Percentiles rank a stretch among this genome's conserved stretches.
phyloP scores from a whole-genome alignment of 805 yeast genomes.

The Lachancea dasiensis region DNA sequence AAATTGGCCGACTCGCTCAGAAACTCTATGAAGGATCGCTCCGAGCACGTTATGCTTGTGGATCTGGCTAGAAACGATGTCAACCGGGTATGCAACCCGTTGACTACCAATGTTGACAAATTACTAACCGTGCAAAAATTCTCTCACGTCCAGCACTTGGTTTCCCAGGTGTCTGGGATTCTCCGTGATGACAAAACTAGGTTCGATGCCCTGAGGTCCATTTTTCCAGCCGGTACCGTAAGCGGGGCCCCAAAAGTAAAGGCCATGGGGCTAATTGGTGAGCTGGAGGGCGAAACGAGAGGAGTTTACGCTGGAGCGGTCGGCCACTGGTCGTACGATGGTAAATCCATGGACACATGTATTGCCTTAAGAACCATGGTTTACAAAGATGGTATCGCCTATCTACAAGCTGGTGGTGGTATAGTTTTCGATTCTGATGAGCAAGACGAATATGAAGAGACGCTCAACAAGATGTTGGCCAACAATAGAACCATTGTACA shows the following conservation, averaged over 20 bases:
- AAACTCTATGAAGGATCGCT: conserved; percentile 81
- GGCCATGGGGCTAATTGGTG: conserved; percentile 93
- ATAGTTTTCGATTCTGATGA: conserved; percentile 94
- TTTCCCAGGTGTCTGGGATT: conserved; percentile 90
- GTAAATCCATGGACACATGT: conserved; percentile 94
- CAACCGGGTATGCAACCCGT: conserved; percentile 89
- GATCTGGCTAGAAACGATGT: conserved; percentile 96
- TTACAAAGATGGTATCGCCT: conserved; percentile 81
- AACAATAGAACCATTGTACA: conserved; percentile 85
- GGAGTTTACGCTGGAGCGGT: conserved; percentile 99
- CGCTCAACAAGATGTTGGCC: conserved; percentile 95
- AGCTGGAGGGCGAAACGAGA: conserved; percentile 83
- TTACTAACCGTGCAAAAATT: conserved; percentile 86
- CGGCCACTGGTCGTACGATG: conserved; percentile 96
- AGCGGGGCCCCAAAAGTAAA: conserved; percentile 97
- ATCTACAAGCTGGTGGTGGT: conserved; percentile 98
- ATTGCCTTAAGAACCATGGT: conserved; percentile 98
- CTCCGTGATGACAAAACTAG: conserved; percentile 77
- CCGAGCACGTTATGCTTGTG: conserved; percentile 98
- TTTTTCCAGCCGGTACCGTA: conserved; percentile 99
- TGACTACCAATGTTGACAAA: conserved; percentile 78
- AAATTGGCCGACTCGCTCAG: conserved; percentile 66
- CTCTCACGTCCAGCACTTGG: conserved; percentile 95
- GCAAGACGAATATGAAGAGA: conserved; percentile 90
- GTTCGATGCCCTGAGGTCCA: conserved; percentile 95